Evolutionary conservation across 1,284 basidiomycete species (phyloP), one percentile per base, ranked within the genome.

Genomic region (Apiotrichum domesticum): DNA sequence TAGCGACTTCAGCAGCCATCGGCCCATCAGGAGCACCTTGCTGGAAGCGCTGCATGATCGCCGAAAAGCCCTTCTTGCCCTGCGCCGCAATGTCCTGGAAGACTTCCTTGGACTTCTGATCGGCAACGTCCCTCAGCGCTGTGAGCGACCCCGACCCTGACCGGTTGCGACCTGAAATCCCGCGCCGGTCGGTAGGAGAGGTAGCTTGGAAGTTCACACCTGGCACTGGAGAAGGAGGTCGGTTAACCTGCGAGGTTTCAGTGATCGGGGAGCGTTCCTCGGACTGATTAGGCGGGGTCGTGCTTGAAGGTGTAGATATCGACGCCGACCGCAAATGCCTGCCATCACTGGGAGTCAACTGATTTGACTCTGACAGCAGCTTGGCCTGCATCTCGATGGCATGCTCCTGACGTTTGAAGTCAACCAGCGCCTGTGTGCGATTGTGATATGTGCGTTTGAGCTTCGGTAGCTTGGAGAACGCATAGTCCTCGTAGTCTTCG

Each of bases 391-490:
- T 68, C 13, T 67, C 66, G 35, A 77, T 68, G 3, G 76, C 76
- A 21, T 67, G 58, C 58, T 76, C 75, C 61, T 77, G 76, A 11
- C 69, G 62, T 48, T 68, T 69, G 48, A 71, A 68, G 39, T 77
- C 76, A 63, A 92, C 90, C 3, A 87, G 84, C 61, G 91, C 88
- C 54, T 86, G 83, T 66, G 86, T 88, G 73, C 90, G 91, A 77
- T 84, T 87, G 11, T 82, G 72, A 70, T 95, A 94, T 35, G 80
- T 76, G 48, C 84, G 81, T 77, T 90, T 90, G 47, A 93, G 77
- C 66, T 85, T 86, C 1, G 88, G 89, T 6, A 93, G 79, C 15
- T 81, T 79, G 55, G 80, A 83, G 67, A 89, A 87, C 10, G 85
- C 85, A 69, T 86, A 90, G 29, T 93, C 90, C 35, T 82, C 81